phyloP scores from a whole-genome alignment of 805 yeast genomes.

The Ascoidea asiatica region DNA sequence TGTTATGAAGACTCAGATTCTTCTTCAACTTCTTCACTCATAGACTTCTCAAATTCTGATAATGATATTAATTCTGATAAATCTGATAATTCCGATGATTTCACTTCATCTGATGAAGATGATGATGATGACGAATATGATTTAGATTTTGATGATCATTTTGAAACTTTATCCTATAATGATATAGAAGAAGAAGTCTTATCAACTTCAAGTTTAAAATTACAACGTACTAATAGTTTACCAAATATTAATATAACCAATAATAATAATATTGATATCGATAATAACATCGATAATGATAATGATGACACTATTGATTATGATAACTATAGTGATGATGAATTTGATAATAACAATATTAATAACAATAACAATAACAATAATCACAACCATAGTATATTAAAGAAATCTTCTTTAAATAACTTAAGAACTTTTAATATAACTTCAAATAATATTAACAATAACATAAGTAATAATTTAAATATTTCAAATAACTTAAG shows the following conservation, averaged over 20 bases:
- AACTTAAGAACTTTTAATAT: neutral
- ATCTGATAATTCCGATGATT: too few relatives aligned
- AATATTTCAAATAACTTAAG: conserved; percentile 1
- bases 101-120: conserved; percentile 1
- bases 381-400: neutral
- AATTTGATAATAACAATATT: neutral
- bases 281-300: conserved; percentile 1
- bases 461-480: neutral
- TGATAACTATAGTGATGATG: conserved; percentile 1
- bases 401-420: neutral
- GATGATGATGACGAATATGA: conserved; percentile 7
- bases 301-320: conserved; percentile 3
- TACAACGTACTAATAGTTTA: too few relatives aligned
- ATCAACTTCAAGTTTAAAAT: neutral
- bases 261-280: too few relatives aligned
- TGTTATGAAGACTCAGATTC: too few relatives aligned
- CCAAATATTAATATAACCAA: neutral
- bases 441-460: too few relatives aligned
- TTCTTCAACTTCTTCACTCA: too few relatives aligned
- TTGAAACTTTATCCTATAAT: conserved; percentile 10
- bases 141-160: conserved; percentile 10
- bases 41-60: too few relatives aligned
- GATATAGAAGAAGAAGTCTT: conserved; percentile 10
- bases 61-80: too few relatives aligned
- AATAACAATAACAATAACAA: neutral